phyloP scores from a whole-genome alignment of 345 rosid genomes.

The Sonneratia caseolaris region DNA sequence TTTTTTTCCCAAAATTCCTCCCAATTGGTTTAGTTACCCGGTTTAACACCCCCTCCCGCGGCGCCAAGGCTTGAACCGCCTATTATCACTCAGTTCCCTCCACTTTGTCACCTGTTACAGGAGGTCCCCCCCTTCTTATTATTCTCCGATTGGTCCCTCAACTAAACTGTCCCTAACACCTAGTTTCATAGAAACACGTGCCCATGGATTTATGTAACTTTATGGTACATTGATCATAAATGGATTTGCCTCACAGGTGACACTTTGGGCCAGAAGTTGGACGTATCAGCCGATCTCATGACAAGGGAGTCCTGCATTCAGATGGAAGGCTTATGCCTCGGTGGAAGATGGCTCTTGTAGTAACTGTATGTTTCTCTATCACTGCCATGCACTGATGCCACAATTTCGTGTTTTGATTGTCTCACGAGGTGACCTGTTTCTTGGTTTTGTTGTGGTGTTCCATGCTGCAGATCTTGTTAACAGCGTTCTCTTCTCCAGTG shows the following conservation, averaged over 20 bases:
- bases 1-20: too few species aligned
- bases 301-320: conserved; percentile 5
- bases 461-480: conserved; percentile 37
- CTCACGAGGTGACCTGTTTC: not conserved
- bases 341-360: conserved; percentile 32
- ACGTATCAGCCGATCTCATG: conserved; percentile 10
- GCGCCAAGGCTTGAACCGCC: too few species aligned
- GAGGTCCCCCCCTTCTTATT: too few species aligned
- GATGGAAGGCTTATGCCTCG: conserved; percentile 24
- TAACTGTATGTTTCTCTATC: conserved; percentile 24
- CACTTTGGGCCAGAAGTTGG: conserved; percentile 5
- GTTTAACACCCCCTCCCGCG: too few species aligned
- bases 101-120: too few species aligned
- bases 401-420: not conserved
- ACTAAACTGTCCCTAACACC: too few species aligned
- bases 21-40: too few species aligned
- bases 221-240: not conserved
- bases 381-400: not conserved
- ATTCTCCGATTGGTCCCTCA: too few species aligned
- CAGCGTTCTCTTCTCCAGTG: conserved; percentile 36
- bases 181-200: too few species aligned
- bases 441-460: not conserved
- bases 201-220: not conserved
- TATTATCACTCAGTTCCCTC: too few species aligned
- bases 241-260: not conserved